Conservation (phyloP, 2,329 filamentous ascomycete genomes). For the Ophiostoma australiae region DNA sequence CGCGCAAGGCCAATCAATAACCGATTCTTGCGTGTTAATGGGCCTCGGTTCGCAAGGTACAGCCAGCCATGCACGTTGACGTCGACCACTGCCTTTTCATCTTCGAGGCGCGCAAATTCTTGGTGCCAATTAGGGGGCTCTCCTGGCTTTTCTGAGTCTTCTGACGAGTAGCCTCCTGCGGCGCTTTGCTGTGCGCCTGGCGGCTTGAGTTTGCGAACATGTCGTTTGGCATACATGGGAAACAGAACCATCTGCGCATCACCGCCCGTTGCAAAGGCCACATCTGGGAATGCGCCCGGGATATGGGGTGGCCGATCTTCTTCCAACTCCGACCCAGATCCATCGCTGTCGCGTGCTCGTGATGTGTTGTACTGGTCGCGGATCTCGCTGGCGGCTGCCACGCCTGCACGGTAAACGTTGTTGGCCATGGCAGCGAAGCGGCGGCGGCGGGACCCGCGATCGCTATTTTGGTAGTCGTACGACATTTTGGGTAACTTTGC, state of each 20-base stretch:
- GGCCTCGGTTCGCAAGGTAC: constrained; percentile 78
- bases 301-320: constrained; percentile 46
- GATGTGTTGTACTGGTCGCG: constrained; percentile 54
- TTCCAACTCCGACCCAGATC: constrained; percentile 34
- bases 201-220: constrained; percentile 54
- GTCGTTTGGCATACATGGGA: constrained; percentile 80
- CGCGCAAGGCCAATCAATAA: constrained; percentile 81
- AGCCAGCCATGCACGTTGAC: constrained; percentile 96
- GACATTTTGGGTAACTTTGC: constrained; percentile 27
- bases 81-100: constrained; percentile 81
- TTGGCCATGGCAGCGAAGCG: constrained; percentile 66
- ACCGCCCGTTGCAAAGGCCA: constrained; percentile 71
- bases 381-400: constrained; percentile 54
- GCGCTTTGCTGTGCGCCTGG: not conserved
- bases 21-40: constrained; percentile 80
- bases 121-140: constrained; percentile 57
- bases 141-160: not conserved
- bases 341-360: constrained; percentile 36
- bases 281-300: constrained; percentile 76
- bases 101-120: constrained; percentile 74
- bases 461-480: constrained; percentile 34
- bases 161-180: not conserved
- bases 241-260: constrained; percentile 93
- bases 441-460: constrained; percentile 68
- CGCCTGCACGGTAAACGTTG: constrained; percentile 52